Base-by-base conservation (phyloP, 2,329 filamentous ascomycete species). In the Eurotiales sp. region DNA sequence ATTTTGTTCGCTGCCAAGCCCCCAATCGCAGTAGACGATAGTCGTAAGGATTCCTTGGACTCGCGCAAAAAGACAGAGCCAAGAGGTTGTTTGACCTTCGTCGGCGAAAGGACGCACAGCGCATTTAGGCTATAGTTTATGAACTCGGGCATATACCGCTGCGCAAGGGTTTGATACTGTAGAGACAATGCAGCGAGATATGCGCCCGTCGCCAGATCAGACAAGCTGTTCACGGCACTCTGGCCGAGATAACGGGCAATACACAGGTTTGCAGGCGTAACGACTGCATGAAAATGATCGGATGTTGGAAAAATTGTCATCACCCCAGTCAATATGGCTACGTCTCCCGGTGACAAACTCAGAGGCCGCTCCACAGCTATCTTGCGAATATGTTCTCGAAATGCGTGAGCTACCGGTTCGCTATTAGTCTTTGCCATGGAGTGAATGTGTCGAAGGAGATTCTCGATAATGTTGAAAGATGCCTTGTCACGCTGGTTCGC, bases 261-360 rank as follows among this genome's bases (percentile, higher is more conserved):
- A n/a, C 85, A 81, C 4, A 96, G 82, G 70, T 90, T 87, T 0
- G 92, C 87, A 2, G 93, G 93, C 1, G 93, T 99, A 36, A 90
- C 87, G 30, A 97, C 89, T 61, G 93, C 87, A 63, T 99, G 93
- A 70, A 97, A 99, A 71, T 97, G 91, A 70, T 99, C 93, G 0
- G 91, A 96, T 0, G 93, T 96, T 4, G 93, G 91, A 63, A 95
- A 99, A 48, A 95, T 87, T 2, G 84, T 84, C 36, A 86, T 84
- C 54, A 96, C 82, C 0, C 89, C 90, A 0, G 89, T 91, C 30
- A 99, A 74, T n/a, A 95, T 73, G 19, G 90, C 72, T 17, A 99
- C 72, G 62, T 99, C 91, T 15, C 89, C 88, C n/a, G 78, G 66
- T 11, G 68, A 59, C 66, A 79, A 62, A 68, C 80, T 60, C 77